These are phyloP conservation scores for Aspergillus fijiensis DNA, from an alignment of 2,329 filamentous ascomycete species.

Conservation along the genomic window DNA sequence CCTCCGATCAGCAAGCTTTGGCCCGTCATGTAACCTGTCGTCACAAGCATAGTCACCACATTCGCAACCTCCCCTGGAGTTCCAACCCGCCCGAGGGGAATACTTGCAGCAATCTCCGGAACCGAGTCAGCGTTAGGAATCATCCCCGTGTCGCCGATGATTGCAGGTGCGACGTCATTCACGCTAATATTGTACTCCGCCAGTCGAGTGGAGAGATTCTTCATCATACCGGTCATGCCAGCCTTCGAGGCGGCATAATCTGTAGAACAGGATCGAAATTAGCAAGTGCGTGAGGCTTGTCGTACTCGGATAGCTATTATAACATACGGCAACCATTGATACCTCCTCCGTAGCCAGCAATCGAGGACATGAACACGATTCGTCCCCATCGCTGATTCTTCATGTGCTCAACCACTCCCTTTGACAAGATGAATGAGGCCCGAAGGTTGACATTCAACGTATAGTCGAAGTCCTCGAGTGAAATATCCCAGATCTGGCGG, in stretches of 20 bases:
- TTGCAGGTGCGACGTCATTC: constrained; percentile 67
- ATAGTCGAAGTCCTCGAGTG: constrained; percentile 63
- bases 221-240: constrained; percentile 64
- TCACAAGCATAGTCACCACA: constrained; percentile 60
- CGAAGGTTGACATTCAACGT: constrained; percentile 63
- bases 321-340: constrained; percentile 59
- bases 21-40: constrained; percentile 61
- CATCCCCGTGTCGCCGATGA: constrained; percentile 66
- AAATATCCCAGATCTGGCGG: constrained; percentile 57
- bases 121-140: constrained; percentile 59
- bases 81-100: constrained; percentile 60
- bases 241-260: constrained; percentile 61
- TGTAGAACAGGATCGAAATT: constrained; percentile 14
- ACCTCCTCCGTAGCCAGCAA: constrained; percentile 62
- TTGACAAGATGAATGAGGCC: constrained; percentile 62
- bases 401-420: constrained; percentile 63
- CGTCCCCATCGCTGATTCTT: constrained; percentile 60
- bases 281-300: not conserved
- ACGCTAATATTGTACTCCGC: constrained; percentile 63
- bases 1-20: constrained; percentile 56
- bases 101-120: constrained; percentile 59
- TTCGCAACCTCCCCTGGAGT: constrained; percentile 61
- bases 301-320: not conserved
- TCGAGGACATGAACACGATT: constrained; percentile 64
- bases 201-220: constrained; percentile 60